Evolutionary conservation across 495 filamentous ascomycete genomes (phyloP), one percentile per base, ranked within the genome.

Genomic region (Hyphodiscus hymeniophilus): DNA sequence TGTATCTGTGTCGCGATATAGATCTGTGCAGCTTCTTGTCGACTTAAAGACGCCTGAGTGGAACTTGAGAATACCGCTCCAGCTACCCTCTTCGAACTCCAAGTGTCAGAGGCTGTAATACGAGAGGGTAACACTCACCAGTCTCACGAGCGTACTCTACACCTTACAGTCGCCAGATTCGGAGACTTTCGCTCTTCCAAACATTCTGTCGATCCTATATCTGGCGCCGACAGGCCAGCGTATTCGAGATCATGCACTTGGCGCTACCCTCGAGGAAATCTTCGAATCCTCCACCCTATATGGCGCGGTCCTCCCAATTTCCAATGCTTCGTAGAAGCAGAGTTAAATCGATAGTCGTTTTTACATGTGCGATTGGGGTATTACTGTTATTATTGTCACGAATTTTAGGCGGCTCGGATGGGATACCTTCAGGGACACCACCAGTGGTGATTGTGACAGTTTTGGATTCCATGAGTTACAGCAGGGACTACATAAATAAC

Each of bases 361-460:
- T 74, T 5, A 51, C 88, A 2, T 56, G 81, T 16, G 72, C 66
- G 1, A 57, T 85, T 34, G 73, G 64, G 3, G 60, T 83, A 23
- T 11, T 89, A 24, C 50, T 72, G 3, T 47, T 89, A 16, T 58
- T 94, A 47, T 85, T 80, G 53, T 62, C 94, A 16, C 55, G 45
- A 7, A 26, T 60, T 8, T 83, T 39, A 74, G 77, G 3, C 62
- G 71, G 39, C 45, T 78, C 42, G 73, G 63, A 68, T 24, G 56
- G 62, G 48, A 58, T 75, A 59, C 77, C 83, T 24, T 62, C 77
- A n/a, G 86, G 85, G 39, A 84, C 85, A 42, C 78, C 92, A 30
- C 72, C 79, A 8, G 82, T 87, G 24, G 94, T 99, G 20, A 70
- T 99, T 38, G 88, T 99, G 38, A 94, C 94, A 4, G 72, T 88